phyloP scores from a whole-genome alignment of 1,139 yeast species.

The Pichia sp. region DNA sequence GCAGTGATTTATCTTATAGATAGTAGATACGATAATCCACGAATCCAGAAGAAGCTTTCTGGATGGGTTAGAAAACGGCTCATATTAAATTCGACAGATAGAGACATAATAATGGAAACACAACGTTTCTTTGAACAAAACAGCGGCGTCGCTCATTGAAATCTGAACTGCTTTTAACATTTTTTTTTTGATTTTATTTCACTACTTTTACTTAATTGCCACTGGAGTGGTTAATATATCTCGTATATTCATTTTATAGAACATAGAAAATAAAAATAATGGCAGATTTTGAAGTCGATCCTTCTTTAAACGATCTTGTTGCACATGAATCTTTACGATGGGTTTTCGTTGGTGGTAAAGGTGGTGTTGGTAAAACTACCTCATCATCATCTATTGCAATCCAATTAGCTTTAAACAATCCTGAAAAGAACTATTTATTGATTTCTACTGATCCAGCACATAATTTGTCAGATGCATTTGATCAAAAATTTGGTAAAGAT shows the following conservation, averaged over 20 bases:
- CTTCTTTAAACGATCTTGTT: constrained; percentile 60
- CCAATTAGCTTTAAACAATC: constrained; percentile 77
- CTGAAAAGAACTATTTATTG: constrained; percentile 72
- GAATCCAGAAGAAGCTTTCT: constrained; percentile 61
- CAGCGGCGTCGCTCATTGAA: too few species aligned
- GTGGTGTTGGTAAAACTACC: constrained; percentile 98
- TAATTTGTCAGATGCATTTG: constrained; percentile 93
- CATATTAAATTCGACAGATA: too few species aligned
- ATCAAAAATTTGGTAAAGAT: constrained; percentile 95
- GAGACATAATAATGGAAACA: too few species aligned
- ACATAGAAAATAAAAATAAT: constrained; percentile 15
- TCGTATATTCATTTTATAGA: too few species aligned
- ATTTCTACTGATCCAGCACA: constrained; percentile 99
- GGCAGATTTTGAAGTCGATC: constrained; percentile 46
- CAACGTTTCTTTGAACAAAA: too few species aligned
- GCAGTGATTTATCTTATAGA: constrained; percentile 73
- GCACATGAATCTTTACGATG: constrained; percentile 73
- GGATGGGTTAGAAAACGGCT: constrained; percentile 62
- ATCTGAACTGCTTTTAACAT: too few species aligned
- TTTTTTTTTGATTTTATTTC: too few species aligned
- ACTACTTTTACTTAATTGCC: too few species aligned
- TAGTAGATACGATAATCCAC: constrained; percentile 41
- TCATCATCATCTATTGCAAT: constrained; percentile 94
- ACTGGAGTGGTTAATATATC: too few species aligned
- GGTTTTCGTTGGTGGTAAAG: constrained; percentile 98